A percentile compares a stretch with the other conserved stretches of the same genome.
Conservation (phyloP, 148 eudicot species). For the Dianthus caryophyllus region DNA sequence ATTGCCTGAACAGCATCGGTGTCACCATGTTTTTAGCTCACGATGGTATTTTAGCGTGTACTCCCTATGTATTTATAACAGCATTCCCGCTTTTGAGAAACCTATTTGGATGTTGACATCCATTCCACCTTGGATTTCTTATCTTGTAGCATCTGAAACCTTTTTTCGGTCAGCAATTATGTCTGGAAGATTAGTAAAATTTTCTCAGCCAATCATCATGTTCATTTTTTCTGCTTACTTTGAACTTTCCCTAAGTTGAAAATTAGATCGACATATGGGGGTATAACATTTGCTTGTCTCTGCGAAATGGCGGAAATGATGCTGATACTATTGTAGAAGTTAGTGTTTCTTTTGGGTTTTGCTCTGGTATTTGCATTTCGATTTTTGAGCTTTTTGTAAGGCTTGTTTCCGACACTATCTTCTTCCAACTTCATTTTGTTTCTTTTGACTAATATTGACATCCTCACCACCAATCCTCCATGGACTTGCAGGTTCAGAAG, state of each 20-base stretch:
- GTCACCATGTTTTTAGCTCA: too few species aligned
- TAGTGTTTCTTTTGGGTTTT: neutral
- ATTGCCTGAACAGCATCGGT: too few species aligned
- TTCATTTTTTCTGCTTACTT: neutral
- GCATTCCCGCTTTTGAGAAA: too few species aligned
- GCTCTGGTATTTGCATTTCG: neutral
- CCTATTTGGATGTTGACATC: too few species aligned
- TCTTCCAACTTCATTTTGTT: neutral
- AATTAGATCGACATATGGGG: neutral
- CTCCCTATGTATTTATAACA: too few species aligned
- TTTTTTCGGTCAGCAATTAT: neutral
- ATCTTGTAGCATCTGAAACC: too few species aligned
- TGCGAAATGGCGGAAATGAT: neutral
- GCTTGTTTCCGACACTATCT: neutral
- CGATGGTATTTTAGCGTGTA: too few species aligned
- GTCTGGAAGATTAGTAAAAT: neutral
- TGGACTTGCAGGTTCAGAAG: constrained; percentile 28
- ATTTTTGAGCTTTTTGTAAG: neutral
- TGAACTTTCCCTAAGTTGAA: neutral
- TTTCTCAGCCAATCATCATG: neutral
- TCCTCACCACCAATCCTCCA: neutral
- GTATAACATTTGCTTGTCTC: neutral
- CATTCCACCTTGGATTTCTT: too few species aligned
- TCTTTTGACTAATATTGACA: neutral
- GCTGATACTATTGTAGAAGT: neutral